These are phyloP conservation scores for Grosmannia serpens DNA, from an alignment of 2,329 filamentous ascomycete genomes.

Conservation along the genomic window DNA sequence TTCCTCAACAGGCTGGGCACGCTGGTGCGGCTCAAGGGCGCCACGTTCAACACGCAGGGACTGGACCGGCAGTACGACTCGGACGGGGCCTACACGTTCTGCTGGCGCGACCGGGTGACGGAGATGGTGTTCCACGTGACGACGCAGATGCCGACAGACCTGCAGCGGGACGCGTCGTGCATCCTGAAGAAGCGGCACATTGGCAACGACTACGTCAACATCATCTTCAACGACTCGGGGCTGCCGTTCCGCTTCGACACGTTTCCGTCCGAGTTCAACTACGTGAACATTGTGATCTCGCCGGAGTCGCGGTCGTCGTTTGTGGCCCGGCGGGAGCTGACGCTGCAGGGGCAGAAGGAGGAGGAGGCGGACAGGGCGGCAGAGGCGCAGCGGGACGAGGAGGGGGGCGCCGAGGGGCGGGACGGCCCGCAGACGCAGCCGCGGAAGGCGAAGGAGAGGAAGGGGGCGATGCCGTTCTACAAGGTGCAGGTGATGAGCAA, in stretches of 20 bases:
- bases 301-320: conserved; percentile 74
- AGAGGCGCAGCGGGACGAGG: neutral
- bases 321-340: conserved; percentile 46
- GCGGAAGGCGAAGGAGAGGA: neutral
- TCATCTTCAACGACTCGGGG: conserved; percentile 97
- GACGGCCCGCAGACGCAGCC: neutral
- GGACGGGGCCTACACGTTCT: conserved; percentile 82
- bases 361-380: conserved; percentile 3
- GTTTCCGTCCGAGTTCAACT: conserved; percentile 92
- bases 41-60: conserved; percentile 86
- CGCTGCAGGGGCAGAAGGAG: conserved; percentile 15
- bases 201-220: conserved; percentile 95
- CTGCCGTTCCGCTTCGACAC: conserved; percentile 78
- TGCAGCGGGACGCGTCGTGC: conserved; percentile 62
- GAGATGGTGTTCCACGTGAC: conserved; percentile 94
- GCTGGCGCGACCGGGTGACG: conserved; percentile 89
- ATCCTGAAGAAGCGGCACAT: conserved; percentile 88
- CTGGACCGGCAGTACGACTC: conserved; percentile 65
- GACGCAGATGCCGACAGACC: conserved; percentile 92
- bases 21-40: conserved; percentile 66
- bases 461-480: conserved; percentile 49
- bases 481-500: conserved; percentile 83
- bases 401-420: neutral
- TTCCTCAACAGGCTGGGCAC: conserved; percentile 77
- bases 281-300: conserved; percentile 90